Evolutionary conservation across 805 yeast genomes (phyloP), one percentile per base, ranked within the genome.

Genomic region (Candida endomychidarum): DNA sequence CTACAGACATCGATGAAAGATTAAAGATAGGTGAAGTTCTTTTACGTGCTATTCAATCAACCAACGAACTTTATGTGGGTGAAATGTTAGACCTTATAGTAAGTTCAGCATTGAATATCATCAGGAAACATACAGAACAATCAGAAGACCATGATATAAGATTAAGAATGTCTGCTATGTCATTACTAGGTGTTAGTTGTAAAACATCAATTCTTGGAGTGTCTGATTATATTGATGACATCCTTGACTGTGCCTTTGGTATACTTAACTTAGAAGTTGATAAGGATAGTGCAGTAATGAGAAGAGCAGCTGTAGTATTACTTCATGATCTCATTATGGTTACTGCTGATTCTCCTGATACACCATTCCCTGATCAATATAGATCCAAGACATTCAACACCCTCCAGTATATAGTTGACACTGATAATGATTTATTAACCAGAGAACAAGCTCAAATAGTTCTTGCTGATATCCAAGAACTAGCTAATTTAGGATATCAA

Each of bases 1-100:
- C 42, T 5, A 29, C 42, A 10, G 69, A 63, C 15, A 31, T 86
- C 1, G 96, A 89, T 53, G 84, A 81, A 41, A 63, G 83, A n/a
- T 62, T 93, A 35, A 77, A 85, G 43, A 65, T 86, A 12, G 97
- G 97, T 22, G 99, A 91, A 57, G 93, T 85, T 1, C 49, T 91
- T 1, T 59, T 78, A 18, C 72, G 86, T 20, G 79, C 72, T 45
- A 67, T 89, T 20, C 77, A 72, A 42, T 50, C 57, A 2, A 58
- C 76, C 18, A 74, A 75, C 28, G 73, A 73, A 42, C 48, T 78
- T 1, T 71, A 83, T 25, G 47, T 66, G 0, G 82, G 82, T 2
- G 49, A 52, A 0, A 20, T 61, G 2, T 77, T 80, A 0, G 61
- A 60, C 8, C 37, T 52, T 1, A 56, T 88, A 4, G 69, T 77